Evolutionary conservation across 2,329 filamentous ascomycete genomes (phyloP), one percentile per base, ranked within the genome.

Genomic region (Laburnicola sp.): DNA sequence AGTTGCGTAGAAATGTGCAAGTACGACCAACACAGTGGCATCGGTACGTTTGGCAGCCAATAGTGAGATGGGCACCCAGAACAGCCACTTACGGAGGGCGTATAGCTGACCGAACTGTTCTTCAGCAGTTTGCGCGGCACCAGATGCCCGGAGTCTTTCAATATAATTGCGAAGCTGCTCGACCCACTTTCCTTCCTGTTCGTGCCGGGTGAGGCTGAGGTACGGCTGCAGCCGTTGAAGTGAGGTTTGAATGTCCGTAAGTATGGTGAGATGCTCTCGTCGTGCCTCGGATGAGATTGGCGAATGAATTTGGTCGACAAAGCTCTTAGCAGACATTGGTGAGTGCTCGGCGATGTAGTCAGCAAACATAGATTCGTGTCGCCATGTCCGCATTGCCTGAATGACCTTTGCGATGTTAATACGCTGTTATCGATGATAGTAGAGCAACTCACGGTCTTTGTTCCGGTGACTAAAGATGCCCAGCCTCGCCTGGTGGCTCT

Each of bases 31-130:
- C 1, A 91, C 87, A 53, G 84, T 89, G 23, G 89, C 82, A 59
- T 93, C 91, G 31, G 84, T 84, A 44, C 87, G 85, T 40, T 86
- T 88, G 58, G 86, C 85, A 69, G 93, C 87, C 25, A 97, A 81
- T 63, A 92, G 87, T 59, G 86, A 85, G 30, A 96, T 86, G 0
- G 94, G 94, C 48, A 96, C 84, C 91, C 93, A 97, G 75, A 97
- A 96, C 11, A 97, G 83, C 91, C 93, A 97, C 62, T 89, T 89
- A 48, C 92, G 84, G 52, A 99, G 82, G 7, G 90, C 87, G 58
- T 95, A 92, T 8, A 97, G 83, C 58, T 92, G 88, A 65, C 91
- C 88, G 69, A 97, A 97, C 67, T 96, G 90, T 68, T 95, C 86
- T 57, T 90, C 87, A 23, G 91, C 85, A 2, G 74, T 74, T 45